These are phyloP conservation scores for Trichoderma gamsii DNA, from an alignment of 495 filamentous ascomycete species.

Conservation along the genomic window DNA sequence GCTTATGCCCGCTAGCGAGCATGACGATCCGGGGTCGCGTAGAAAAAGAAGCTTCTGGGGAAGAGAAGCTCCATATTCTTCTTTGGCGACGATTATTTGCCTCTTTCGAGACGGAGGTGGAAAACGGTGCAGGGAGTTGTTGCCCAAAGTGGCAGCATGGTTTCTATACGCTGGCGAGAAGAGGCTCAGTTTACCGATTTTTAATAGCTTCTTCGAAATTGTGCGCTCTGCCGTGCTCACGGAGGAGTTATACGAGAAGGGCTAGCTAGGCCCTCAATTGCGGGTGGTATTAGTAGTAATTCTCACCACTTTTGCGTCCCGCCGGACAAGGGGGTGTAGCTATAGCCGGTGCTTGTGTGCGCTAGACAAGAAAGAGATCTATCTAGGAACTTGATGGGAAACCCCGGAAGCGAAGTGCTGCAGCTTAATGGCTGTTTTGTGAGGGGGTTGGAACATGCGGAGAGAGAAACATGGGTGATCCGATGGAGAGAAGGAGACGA, in stretches of 20 bases:
- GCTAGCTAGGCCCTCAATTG: neutral
- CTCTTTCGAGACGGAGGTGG: too few relatives aligned
- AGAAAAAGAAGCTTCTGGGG: neutral
- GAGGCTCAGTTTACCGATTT: too few relatives aligned
- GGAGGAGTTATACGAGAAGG: neutral
- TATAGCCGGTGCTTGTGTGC: neutral
- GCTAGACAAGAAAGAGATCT: neutral
- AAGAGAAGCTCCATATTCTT: neutral
- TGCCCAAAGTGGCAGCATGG: too few relatives aligned
- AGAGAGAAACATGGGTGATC: neutral
- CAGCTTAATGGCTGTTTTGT: neutral
- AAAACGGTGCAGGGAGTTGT: too few relatives aligned
- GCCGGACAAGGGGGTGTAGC: neutral
- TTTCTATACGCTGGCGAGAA: too few relatives aligned
- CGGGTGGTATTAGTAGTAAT: neutral
- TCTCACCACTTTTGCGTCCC: neutral
- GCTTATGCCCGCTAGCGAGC: neutral
- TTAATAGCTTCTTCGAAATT: too few relatives aligned
- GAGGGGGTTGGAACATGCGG: neutral
- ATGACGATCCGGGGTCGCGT: neutral
- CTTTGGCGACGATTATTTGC: too few relatives aligned
- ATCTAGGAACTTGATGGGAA: neutral
- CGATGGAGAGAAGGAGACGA: too few relatives aligned
- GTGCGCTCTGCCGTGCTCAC: neutral
- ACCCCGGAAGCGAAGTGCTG: neutral